These are phyloP conservation scores for Dacryopinax primogenitus DNA, from an alignment of 768 basidiomycete species.

Conservation along the genomic window DNA sequence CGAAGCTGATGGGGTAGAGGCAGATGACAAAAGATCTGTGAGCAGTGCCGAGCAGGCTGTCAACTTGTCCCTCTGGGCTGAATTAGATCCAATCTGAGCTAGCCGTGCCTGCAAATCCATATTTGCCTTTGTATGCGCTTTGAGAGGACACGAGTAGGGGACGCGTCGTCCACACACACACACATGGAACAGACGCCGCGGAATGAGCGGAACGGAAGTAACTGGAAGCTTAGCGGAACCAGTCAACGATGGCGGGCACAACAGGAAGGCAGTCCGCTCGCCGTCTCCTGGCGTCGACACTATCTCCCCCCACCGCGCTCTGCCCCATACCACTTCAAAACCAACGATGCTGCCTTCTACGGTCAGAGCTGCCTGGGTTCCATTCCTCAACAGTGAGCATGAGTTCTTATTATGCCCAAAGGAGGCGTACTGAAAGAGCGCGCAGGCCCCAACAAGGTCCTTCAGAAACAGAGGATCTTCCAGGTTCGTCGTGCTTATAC, in stretches of 20 bases:
- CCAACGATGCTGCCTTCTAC: not conserved
- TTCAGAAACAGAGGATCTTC: constrained; percentile 50
- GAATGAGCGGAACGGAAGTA: constrained; percentile 2
- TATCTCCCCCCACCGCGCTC: not conserved
- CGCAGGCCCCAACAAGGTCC: constrained; percentile 49
- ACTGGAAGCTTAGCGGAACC: not conserved
- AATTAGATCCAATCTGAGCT: constrained; percentile 45
- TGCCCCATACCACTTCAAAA: not conserved
- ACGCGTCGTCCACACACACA: not conserved
- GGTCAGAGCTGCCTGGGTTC: not conserved
- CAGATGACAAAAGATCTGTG: constrained; percentile 47
- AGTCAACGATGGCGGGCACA: not conserved
- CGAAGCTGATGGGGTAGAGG: constrained; percentile 37
- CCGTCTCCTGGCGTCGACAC: not conserved
- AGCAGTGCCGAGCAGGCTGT: constrained; percentile 59
- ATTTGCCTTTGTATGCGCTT: not conserved
- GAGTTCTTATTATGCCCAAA: not conserved
- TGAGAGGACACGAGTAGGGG: no score
- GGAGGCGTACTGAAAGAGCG: not conserved
- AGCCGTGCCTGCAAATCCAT: constrained; percentile 25
- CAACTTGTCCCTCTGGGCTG: constrained; percentile 69
- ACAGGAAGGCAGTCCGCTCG: not conserved
- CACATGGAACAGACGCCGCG: no score
- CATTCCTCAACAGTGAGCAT: not conserved
- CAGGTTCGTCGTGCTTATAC: constrained; percentile 38